phyloP scores from a whole-genome alignment of 192 early-diverging fungal species.

The Jimgerdemannia flammicorona region DNA sequence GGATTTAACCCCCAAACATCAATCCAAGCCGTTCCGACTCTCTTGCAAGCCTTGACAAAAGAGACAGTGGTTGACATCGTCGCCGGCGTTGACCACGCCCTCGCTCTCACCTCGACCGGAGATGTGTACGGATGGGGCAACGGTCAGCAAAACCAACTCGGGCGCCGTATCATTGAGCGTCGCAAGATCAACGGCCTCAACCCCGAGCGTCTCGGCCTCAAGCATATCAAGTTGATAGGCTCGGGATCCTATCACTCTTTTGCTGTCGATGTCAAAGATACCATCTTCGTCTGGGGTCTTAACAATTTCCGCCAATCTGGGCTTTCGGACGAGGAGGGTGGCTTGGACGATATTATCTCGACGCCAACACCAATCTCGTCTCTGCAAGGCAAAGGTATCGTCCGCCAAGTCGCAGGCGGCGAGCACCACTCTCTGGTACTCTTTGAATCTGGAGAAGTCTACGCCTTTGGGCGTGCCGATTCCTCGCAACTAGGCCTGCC shows the following conservation, averaged over 20 bases:
- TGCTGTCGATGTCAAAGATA: conserved; percentile 61
- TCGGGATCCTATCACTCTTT: conserved; percentile 86
- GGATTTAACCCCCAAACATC: conserved; percentile 68
- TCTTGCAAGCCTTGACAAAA: conserved; percentile 51
- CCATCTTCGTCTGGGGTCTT: conserved; percentile 79
- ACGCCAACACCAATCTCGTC: conserved; percentile 55
- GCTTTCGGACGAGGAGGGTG: conserved; percentile 36
- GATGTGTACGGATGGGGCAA: conserved; percentile 88
- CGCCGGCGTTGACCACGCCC: conserved; percentile 82
- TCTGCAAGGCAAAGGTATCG: conserved; percentile 31
- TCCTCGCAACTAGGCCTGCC: conserved; percentile 78
- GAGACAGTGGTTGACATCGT: conserved; percentile 71
- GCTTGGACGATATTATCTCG: conserved; percentile 36
- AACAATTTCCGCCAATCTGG: conserved; percentile 93
- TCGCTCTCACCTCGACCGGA: conserved; percentile 69
- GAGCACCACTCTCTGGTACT: conserved; percentile 84
- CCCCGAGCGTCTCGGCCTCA: conserved; percentile 50
- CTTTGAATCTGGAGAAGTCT: conserved; percentile 67
- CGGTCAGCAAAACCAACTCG: conserved; percentile 86
- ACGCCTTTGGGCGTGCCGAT: conserved; percentile 83
- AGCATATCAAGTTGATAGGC: conserved; percentile 60
- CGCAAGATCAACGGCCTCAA: conserved; percentile 59
- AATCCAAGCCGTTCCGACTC: conserved; percentile 57
- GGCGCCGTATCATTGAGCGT: conserved; percentile 75
- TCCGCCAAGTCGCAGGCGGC: conserved; percentile 70